phyloP scores from a whole-genome alignment of 2,329 filamentous ascomycete genomes.

The Trichoderma polysporum region DNA sequence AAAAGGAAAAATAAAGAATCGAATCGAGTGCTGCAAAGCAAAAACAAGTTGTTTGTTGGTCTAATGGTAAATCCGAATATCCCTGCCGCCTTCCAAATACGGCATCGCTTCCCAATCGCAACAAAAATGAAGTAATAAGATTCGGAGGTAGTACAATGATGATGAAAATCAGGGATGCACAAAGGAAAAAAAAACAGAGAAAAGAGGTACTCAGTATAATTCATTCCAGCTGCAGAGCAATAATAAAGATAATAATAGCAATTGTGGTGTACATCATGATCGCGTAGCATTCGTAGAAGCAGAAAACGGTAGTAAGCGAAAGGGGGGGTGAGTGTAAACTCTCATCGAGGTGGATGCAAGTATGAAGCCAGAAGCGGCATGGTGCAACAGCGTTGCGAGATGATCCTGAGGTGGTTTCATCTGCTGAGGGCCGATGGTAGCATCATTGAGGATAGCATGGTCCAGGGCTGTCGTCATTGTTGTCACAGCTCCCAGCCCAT shows the following conservation, averaged over 20 bases:
- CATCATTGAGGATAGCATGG: conserved; percentile 2
- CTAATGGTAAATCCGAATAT: background rate
- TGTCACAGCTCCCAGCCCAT: background rate
- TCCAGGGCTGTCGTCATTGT: conserved; percentile 16
- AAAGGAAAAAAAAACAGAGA: background rate
- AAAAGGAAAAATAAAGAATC: background rate
- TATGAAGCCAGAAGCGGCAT: background rate
- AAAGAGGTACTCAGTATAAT: too few relatives aligned
- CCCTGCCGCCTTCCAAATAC: background rate
- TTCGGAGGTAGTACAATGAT: conserved; percentile 1
- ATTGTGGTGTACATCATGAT: conserved; percentile 16
- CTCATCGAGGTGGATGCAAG: background rate
- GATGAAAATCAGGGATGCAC: conserved; percentile 2
- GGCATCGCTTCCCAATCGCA: conserved; percentile 2
- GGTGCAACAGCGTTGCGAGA: background rate
- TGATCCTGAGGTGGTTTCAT: background rate
- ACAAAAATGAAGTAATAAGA: conserved; percentile 2
- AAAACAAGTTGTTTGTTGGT: background rate
- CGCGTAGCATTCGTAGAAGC: conserved; percentile 8
- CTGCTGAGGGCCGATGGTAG: background rate
- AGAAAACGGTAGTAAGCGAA: background rate
- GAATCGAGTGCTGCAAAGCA: background rate
- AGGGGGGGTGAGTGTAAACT: conserved; percentile 5
- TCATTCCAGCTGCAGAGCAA: background rate
- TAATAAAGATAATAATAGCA: background rate